phyloP scores from a whole-genome alignment of 106 monocot species.

The Phalaenopsis aphrodite region DNA sequence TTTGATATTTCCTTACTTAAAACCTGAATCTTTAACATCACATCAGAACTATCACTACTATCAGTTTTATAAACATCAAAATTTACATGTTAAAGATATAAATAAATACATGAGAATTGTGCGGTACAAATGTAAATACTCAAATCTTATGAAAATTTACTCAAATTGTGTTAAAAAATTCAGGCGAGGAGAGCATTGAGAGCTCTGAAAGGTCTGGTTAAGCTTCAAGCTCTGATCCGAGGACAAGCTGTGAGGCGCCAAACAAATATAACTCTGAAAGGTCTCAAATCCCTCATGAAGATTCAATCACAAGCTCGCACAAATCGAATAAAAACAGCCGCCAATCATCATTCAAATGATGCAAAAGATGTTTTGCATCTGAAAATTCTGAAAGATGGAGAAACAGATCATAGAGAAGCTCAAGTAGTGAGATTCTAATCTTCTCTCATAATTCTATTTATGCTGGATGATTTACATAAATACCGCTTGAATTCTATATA shows the following conservation, averaged over 20 bases:
- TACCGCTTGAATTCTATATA: too few species aligned
- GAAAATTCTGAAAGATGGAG: neutral
- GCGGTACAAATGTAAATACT: too few species aligned
- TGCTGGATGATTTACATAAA: too few species aligned
- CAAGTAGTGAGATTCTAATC: neutral
- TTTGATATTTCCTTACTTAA: too few species aligned
- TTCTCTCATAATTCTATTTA: neutral
- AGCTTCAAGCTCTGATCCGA: conserved; percentile 56
- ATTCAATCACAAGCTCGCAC: conserved; percentile 38
- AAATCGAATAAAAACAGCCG: conserved; percentile 14
- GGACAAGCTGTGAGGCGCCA: conserved; percentile 48
- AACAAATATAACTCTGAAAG: conserved; percentile 28
- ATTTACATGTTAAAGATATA: too few species aligned
- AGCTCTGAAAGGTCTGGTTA: conserved; percentile 52
- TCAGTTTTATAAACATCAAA: too few species aligned
- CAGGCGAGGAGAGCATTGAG: conserved; percentile 53
- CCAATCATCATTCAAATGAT: conserved; percentile 7
- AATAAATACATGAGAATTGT: too few species aligned
- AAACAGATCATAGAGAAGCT: neutral
- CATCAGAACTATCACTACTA: too few species aligned
- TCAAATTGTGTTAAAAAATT: neutral
- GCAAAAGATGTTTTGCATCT: conserved; percentile 1
- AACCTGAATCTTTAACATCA: too few species aligned
- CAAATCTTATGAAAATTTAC: too few species aligned
- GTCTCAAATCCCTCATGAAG: conserved; percentile 51